Evolutionary conservation across 371 early-diverging fungal genomes (phyloP).

Genomic region (Syncephalastrum contaminatum): DNA sequence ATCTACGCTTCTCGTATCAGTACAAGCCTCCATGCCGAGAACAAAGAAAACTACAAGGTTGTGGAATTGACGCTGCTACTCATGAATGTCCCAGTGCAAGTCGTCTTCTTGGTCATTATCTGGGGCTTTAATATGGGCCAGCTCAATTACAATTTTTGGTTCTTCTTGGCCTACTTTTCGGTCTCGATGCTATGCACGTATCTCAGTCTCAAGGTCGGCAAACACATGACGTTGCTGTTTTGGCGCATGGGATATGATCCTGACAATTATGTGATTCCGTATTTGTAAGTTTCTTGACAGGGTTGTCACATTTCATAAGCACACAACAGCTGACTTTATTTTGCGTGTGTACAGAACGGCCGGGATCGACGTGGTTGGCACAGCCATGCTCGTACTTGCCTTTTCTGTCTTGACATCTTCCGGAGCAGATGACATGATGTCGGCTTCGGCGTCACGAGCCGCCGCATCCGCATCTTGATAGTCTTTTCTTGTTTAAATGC

Average conservation of each 20-base stretch:
- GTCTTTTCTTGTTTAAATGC: too few species aligned
- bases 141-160: constrained; percentile 38
- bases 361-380: constrained; percentile 57
- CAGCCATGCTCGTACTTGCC: constrained; percentile 46
- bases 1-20: constrained; percentile 83
- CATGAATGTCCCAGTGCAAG: constrained; percentile 75
- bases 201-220: constrained; percentile 49
- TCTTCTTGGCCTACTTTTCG: constrained; percentile 38
- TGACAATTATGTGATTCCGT: constrained; percentile 81
- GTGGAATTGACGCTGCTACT: constrained; percentile 61
- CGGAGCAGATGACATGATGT: constrained; percentile 35
- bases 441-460: too few species aligned
- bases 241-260: constrained; percentile 78
- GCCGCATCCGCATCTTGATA: too few species aligned
- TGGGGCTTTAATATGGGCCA: constrained; percentile 56
- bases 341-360: constrained; percentile 41
- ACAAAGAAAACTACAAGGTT: constrained; percentile 47
- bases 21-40: constrained; percentile 69
- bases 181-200: constrained; percentile 43
- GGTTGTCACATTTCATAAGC: constrained; percentile 48
- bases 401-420: constrained; percentile 35
- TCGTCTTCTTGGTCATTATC: constrained; percentile 63
- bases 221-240: constrained; percentile 47
- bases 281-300: constrained; percentile 49
- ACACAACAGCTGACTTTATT: constrained; percentile 5